Evolutionary conservation across 2,329 filamentous ascomycete genomes (phyloP), one percentile per base, ranked within the genome.

Genomic region (Mollisia scopiformis): DNA sequence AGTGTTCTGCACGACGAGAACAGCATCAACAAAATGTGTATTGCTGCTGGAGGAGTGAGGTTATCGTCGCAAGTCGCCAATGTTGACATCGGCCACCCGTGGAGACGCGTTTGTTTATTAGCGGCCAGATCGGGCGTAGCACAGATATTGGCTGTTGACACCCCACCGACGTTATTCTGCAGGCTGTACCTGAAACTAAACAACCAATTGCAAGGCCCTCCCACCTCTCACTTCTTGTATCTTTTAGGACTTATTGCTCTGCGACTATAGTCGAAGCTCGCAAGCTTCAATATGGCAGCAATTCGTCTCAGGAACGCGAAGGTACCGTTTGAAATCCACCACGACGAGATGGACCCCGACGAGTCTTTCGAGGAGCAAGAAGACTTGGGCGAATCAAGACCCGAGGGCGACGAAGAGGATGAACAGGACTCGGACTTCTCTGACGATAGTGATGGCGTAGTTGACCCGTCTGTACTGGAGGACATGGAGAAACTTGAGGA

Each of bases 401-500:
- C 75, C 2, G 76, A 75, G 1, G 72, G 75, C 0, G 66, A 73
- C 16, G 68, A 71, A 0, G 73, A 73, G 6, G 74, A 75, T 10
- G 64, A 65, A 5, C 57, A 62, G 46, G 53, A 57, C 28, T 62
- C 67, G 13, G 68, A 70, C 30, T 81, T 80, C 0, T 77, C 75
- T 0, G 78, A 79, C 35, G 86, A 87, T 8, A 86, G 87, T 52
- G 87, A 91, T 54, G 81, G 84, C 27, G 76, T 79, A 14, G 81
- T 92, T 37, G 90, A 93, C 67, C 80, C 84, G 21, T 80, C 79
- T 6, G 91, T 97, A 14, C 84, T 87, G 63, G 87, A 93, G 56
- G 95, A 99, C 75, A 99, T 99, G 86, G 85, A 87, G 55, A 91
- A 88, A 68, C 86, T 99, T 59, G 88, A 94, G 69, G 82, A 87